Conservation (phyloP, 1,284 basidiomycete species). For the Cryptococcus sp. region DNA sequence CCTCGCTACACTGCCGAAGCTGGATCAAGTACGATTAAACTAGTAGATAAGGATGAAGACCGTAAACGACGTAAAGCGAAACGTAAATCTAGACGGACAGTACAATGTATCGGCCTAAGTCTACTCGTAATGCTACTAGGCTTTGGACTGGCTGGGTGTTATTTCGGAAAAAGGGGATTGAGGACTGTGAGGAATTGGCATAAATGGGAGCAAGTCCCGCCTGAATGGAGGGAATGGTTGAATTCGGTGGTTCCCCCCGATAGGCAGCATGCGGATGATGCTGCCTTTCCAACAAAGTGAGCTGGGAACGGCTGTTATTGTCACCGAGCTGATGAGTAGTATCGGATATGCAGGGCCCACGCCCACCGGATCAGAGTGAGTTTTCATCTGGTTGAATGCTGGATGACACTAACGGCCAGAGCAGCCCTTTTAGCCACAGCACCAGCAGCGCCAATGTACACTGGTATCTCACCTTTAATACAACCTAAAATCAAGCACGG, state of each 20-base stretch:
- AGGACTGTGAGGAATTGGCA: background rate
- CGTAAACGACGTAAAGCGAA: background rate
- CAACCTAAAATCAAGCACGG: conserved; percentile 21
- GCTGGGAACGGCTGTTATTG: too few relatives aligned
- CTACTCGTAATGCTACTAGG: background rate
- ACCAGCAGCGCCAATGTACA: conserved; percentile 67
- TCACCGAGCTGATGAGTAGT: too few relatives aligned
- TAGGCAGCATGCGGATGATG: background rate
- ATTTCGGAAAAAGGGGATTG: background rate
- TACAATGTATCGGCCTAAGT: background rate
- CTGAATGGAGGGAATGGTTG: background rate
- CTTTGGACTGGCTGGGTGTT: background rate
- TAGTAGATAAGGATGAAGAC: background rate
- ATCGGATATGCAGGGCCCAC: conserved; percentile 78
- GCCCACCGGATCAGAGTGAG: conserved; percentile 70
- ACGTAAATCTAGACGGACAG: background rate
- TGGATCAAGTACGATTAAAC: background rate
- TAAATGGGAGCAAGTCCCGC: background rate
- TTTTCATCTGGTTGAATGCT: background rate
- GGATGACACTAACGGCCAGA: conserved; percentile 19
- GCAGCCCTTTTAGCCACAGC: conserved; percentile 72
- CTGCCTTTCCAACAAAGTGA: background rate
- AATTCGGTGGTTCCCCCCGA: background rate
- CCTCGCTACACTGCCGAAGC: background rate
- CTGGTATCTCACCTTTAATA: conserved; percentile 64